Evolutionary conservation across 495 filamentous ascomycete genomes (phyloP).

Genomic region (Parathielavia hyrcaniae): DNA sequence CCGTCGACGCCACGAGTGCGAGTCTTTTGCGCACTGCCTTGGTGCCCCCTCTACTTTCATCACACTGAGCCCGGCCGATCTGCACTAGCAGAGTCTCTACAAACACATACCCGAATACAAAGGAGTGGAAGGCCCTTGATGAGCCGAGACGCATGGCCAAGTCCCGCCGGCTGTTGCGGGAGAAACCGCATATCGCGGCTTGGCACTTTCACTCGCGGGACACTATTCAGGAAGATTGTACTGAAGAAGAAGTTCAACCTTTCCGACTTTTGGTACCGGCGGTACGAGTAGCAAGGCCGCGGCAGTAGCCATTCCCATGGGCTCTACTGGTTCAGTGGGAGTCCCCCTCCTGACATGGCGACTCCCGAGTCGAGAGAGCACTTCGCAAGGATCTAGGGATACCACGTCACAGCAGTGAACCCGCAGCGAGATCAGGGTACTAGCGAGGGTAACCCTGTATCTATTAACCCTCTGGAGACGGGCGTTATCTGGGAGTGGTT

Average conservation of each 20-base stretch:
- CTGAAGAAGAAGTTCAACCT: slow-evolving; percentile 7
- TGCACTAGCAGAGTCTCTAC: slow-evolving; percentile 6
- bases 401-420: slow-evolving; percentile 7
- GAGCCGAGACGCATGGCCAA: slow-evolving; percentile 4
- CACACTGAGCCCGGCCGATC: slow-evolving; percentile 6
- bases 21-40: slow-evolving; percentile 2
- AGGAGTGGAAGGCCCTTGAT: slow-evolving; percentile 5
- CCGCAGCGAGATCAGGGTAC: slow-evolving; percentile 7
- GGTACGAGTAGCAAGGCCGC: slow-evolving; percentile 8
- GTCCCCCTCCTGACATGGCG: slow-evolving; percentile 2
- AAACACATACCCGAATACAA: slow-evolving; percentile 1
- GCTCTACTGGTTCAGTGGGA: slow-evolving; percentile 1
- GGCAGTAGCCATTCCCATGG: slow-evolving; percentile 5
- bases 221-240: slow-evolving; percentile 6
- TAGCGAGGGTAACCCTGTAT: slow-evolving; percentile 5
- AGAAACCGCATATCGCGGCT: slow-evolving; percentile 10
- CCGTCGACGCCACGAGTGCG: slow-evolving; percentile 4
- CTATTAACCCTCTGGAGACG: slow-evolving; percentile 4
- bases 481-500: slow-evolving; percentile 1
- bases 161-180: slow-evolving; percentile 5
- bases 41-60: not conserved
- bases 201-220: slow-evolving; percentile 6
- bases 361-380: slow-evolving; percentile 6
- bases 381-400: slow-evolving; percentile 9
- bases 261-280: slow-evolving; percentile 4